Percentiles rank a stretch among this genome's conserved stretches.
Conservation (phyloP, 805 yeast species). For the Saturnispora saitoi region DNA sequence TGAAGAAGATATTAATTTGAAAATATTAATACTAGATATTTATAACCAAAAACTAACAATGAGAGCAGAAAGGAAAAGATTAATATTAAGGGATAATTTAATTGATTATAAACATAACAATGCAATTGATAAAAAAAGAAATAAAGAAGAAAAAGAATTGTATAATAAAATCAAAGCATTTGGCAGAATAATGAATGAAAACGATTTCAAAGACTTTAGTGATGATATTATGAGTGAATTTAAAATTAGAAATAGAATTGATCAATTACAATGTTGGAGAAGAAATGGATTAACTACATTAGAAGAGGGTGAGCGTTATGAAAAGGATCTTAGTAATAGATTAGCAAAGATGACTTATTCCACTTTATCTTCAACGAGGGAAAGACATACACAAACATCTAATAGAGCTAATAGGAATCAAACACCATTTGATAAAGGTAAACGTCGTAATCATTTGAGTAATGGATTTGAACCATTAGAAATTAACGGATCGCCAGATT, state of each 20-base stretch:
- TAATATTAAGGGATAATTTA: conserved; percentile 64
- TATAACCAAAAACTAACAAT: conserved; percentile 84
- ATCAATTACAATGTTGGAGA: conserved; percentile 90
- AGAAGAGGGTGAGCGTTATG: conserved; percentile 78
- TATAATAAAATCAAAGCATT: conserved; percentile 68
- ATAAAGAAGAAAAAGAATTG: conserved; percentile 85
- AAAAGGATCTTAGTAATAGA: conserved; percentile 74
- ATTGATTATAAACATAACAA: conserved; percentile 80
- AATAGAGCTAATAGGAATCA: conserved; percentile 25
- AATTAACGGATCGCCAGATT: conserved; percentile 73
- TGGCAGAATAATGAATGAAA: conserved; percentile 70
- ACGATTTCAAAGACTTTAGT: conserved; percentile 70
- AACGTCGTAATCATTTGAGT: conserved; percentile 18
- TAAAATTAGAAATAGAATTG: conserved; percentile 69
- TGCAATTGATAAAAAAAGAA: conserved; percentile 72
- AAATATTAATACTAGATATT: conserved; percentile 77
- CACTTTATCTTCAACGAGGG: conserved; percentile 14
- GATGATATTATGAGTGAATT: conserved; percentile 71
- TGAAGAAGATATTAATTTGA: conserved; percentile 80
- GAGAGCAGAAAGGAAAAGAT: conserved; percentile 87
- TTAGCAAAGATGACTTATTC: conserved; percentile 27
- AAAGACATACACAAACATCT: conserved; percentile 26
- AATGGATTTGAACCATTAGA: conserved; percentile 45
- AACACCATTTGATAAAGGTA: conserved; percentile 19
- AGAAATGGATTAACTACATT: conserved; percentile 77